These are phyloP conservation scores for Cornus suecica DNA, from an alignment of 148 eudicot species.

Conservation along the genomic window DNA sequence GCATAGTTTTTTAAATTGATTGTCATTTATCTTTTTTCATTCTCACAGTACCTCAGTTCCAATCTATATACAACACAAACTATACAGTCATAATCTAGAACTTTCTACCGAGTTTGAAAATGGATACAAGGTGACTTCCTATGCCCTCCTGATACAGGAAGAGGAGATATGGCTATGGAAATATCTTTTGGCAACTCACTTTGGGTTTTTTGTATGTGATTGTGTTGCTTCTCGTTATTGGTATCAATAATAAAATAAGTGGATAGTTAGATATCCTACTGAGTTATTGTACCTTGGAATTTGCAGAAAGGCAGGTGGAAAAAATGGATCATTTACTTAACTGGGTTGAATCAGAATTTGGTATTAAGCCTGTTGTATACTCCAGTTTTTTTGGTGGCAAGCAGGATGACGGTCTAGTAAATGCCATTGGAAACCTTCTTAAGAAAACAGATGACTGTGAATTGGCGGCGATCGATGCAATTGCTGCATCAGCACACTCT, in stretches of 20 bases:
- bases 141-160: no score
- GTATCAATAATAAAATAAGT: background rate
- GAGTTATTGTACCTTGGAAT: constrained; percentile 8
- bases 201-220: no score
- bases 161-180: no score
- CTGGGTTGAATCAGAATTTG: constrained; percentile 89
- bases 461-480: constrained; percentile 85
- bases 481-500: constrained; percentile 86
- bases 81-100: no score
- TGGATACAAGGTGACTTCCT: no score
- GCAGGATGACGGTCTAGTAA: constrained; percentile 77
- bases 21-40: background rate
- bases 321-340: constrained; percentile 78
- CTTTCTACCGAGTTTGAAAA: no score
- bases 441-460: constrained; percentile 74
- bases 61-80: no score
- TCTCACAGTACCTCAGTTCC: background rate
- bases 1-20: no score
- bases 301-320: constrained; percentile 76
- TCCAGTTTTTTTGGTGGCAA: constrained; percentile 85
- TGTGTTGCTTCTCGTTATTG: no score
- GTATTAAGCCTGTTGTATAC: constrained; percentile 73
- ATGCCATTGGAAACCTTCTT: constrained; percentile 62
- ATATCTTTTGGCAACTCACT: no score
- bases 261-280: background rate